phyloP scores from a whole-genome alignment of 768 basidiomycete species.

The Lyophyllum decastes region DNA sequence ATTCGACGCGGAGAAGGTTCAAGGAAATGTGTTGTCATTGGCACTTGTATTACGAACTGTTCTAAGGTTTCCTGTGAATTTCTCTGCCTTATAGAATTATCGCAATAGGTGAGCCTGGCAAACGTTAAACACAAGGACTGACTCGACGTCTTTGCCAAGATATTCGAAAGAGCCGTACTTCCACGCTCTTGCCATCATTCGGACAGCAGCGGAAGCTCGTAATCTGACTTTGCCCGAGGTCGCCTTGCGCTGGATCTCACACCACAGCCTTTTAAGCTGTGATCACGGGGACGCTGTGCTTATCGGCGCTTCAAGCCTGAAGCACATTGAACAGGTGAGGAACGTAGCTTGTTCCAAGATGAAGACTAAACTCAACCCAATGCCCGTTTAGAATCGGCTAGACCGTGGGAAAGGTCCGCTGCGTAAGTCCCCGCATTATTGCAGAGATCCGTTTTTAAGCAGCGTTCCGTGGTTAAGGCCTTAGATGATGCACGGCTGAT shows the following conservation, averaged over 20 bases:
- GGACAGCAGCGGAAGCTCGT: slow-evolving; percentile 25
- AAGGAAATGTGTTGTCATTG: slow-evolving; percentile 42
- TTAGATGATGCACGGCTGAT: slow-evolving; percentile 16
- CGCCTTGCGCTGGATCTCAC: slow-evolving; percentile 48
- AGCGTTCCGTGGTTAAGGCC: slow-evolving; percentile 7
- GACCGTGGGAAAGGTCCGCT: slow-evolving; percentile 27
- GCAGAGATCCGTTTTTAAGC: background rate
- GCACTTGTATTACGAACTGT: background rate
- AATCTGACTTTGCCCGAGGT: slow-evolving; percentile 41
- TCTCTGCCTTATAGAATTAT: slow-evolving; percentile 30
- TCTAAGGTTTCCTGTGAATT: background rate
- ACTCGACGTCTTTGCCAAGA: slow-evolving; percentile 1
- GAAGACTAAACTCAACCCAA: background rate
- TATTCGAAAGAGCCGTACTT: slow-evolving; percentile 30
- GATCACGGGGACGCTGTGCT: slow-evolving; percentile 38
- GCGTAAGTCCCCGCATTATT: slow-evolving; percentile 11
- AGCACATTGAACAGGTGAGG: slow-evolving; percentile 38
- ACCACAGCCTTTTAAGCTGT: slow-evolving; percentile 40
- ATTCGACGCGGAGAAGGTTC: slow-evolving; percentile 48
- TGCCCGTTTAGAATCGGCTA: slow-evolving; percentile 20
- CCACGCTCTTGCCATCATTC: slow-evolving; percentile 19
- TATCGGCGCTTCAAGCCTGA: slow-evolving; percentile 43
- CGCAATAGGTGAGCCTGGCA: slow-evolving; percentile 38
- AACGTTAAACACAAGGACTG: too few relatives aligned
- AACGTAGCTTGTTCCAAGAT: background rate